Base-by-base conservation (phyloP, 495 filamentous ascomycete species). In the Penicillium odoratum region DNA sequence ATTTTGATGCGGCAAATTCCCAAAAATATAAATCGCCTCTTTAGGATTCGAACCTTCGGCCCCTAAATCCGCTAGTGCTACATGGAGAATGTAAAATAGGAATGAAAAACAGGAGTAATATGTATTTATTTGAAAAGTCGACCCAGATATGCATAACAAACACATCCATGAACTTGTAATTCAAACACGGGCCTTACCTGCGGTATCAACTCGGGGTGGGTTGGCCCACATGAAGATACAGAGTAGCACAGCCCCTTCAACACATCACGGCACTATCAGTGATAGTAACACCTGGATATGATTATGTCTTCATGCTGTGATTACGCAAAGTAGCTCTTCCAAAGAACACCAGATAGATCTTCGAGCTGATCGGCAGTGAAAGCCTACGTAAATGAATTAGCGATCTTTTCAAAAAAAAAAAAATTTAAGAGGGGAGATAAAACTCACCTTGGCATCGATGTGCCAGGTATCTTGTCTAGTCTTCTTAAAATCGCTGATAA, bases 291-390 rank as follows among this genome's bases (percentile, higher is more conserved):
- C 10, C 9, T 36, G 13, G 33, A 11, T 0, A 36, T 11, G 29
- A 18, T 18, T 16, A 26, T 26, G 6, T 28, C 36, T 26, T 25
- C 31, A 40, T 29, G 4, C 21, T 13, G 34, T 8, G 4, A 42
- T 46, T 81, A 98, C 55, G 94, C 94, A 79, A 98, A 99, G 69
- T 99, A 99, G 68, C 92, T 96, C 86, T 98, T 98, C 95, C 95
- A 99, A 55, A 99, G 79, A 38, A 98, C 95, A 44, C 94, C 94
- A 63, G 96, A 93, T 21, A 98, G 76, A 70, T 98, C 93, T 70
- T 97, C 94, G 1, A 98, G 81, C 66, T 98, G 94, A 62, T 97
- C 93, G 18, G 84, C 74, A 3, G 90, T 90, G 65, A 98, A 98
- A 48, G 91, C 93, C 93, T 98, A 64, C 5, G 49, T 9, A 13